Evolutionary conservation across 257 asterid genomes (phyloP).

Genomic region (Handroanthus guayacan): DNA sequence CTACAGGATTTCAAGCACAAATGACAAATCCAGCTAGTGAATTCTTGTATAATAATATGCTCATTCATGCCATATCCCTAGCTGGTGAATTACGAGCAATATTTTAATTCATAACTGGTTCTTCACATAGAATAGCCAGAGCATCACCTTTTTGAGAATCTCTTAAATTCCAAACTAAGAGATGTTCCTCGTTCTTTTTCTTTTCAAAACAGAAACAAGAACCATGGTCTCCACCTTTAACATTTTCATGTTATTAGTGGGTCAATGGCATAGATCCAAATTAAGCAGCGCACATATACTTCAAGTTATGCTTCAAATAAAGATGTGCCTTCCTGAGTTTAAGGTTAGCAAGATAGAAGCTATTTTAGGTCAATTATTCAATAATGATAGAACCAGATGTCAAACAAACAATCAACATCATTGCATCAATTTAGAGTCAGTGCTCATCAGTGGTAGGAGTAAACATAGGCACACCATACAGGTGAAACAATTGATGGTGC

Average conservation of each 20-base stretch:
- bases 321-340: neutral
- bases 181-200: neutral
- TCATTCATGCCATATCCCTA: neutral
- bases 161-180: neutral
- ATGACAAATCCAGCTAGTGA: neutral
- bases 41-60: neutral
- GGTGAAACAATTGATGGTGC: neutral
- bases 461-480: neutral
- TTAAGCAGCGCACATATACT: slow-evolving; percentile 3
- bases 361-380: neutral
- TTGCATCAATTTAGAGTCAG: slow-evolving; percentile 16
- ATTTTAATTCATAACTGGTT: slow-evolving; percentile 8
- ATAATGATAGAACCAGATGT: neutral
- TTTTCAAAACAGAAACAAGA: slow-evolving; percentile 19
- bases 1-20: slow-evolving; percentile 16
- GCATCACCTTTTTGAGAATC: neutral
- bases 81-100: neutral
- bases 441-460: neutral
- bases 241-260: slow-evolving; percentile 11
- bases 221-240: neutral
- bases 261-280: slow-evolving; percentile 19
- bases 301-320: slow-evolving; percentile 1
- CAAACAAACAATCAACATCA: slow-evolving; percentile 7
- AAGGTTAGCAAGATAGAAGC: neutral
- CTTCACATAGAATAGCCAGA: neutral